Evolutionary conservation across 495 filamentous ascomycete species (phyloP).

Genomic region (Talaromyces wortmannii): DNA sequence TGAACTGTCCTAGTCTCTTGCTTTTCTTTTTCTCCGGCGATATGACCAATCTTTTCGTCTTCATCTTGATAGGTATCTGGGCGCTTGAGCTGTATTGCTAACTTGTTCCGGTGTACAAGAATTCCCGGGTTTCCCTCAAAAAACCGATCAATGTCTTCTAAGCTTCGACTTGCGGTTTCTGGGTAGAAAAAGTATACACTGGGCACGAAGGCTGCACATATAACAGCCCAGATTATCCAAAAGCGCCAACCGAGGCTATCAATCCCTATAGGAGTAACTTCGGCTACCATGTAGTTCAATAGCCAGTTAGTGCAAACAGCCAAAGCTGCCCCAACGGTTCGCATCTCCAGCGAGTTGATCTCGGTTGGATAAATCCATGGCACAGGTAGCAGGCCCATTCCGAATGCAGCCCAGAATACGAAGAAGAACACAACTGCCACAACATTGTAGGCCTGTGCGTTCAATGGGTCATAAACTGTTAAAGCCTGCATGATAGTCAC

Average conservation of each 20-base stretch:
- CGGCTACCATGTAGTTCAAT: constrained; percentile 49
- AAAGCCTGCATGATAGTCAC: neutral
- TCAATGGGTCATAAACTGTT: neutral
- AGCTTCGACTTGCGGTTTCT: constrained; percentile 57
- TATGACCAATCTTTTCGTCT: too few species aligned
- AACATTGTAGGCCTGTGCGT: neutral
- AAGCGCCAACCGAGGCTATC: constrained; percentile 30
- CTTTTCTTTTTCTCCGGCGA: too few species aligned
- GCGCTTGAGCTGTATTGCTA: too few species aligned
- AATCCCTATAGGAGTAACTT: constrained; percentile 33
- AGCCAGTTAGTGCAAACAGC: constrained; percentile 50
- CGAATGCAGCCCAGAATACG: constrained; percentile 1
- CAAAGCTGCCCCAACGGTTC: constrained; percentile 47
- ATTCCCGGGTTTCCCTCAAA: constrained; percentile 21
- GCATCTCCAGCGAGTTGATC: constrained; percentile 49
- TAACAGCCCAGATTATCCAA: constrained; percentile 32
- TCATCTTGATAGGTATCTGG: too few species aligned
- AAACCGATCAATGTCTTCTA: constrained; percentile 73
- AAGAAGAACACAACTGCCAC: constrained; percentile 3
- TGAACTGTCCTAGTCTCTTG: too few species aligned
- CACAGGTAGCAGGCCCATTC: constrained; percentile 2
- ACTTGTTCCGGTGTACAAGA: neutral
- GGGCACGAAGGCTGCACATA: constrained; percentile 64
- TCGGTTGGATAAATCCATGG: constrained; percentile 47
- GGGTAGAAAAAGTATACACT: constrained; percentile 71